phyloP scores from a whole-genome alignment of 179 eudicot genomes.

The Drosera spatulata region DNA sequence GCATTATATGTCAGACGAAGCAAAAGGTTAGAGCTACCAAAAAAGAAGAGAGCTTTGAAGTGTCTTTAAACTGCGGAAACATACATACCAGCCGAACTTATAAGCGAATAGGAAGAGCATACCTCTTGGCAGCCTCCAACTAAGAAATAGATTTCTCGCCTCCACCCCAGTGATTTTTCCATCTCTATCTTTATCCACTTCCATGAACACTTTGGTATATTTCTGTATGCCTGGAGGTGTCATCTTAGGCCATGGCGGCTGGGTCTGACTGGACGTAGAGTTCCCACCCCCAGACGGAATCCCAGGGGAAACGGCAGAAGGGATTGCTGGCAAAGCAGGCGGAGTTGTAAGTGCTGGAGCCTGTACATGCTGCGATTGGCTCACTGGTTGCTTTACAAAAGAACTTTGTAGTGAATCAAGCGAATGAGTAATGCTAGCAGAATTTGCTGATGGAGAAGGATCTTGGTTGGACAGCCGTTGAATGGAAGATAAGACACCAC shows the following conservation, averaged over 20 bases:
- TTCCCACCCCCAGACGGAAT: constrained; percentile 32
- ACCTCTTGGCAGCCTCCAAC: constrained; percentile 98
- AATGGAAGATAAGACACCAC: constrained; percentile 59
- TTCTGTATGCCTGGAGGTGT: constrained; percentile 78
- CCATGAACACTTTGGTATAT: constrained; percentile 82
- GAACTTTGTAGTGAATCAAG: constrained; percentile 51
- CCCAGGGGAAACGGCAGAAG: constrained; percentile 32
- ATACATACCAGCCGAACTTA: neutral
- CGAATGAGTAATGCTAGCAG: constrained; percentile 32
- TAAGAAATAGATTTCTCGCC: constrained; percentile 80
- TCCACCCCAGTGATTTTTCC: constrained; percentile 88
- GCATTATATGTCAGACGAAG: neutral
- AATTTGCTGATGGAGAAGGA: constrained; percentile 25
- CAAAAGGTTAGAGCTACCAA: neutral
- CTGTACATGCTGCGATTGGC: constrained; percentile 45
- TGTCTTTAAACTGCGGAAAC: neutral
- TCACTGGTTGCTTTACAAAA: constrained; percentile 33
- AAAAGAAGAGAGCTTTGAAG: no score
- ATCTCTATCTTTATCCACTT: constrained; percentile 88
- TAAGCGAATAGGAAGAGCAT: constrained; percentile 2
- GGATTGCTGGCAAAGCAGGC: constrained; percentile 24
- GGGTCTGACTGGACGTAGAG: constrained; percentile 44
- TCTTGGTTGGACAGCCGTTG: constrained; percentile 33
- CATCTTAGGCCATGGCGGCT: constrained; percentile 89
- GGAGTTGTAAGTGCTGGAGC: constrained; percentile 35